Conservation (phyloP, 75 land plant species). For the Sequoia sempervirens region DNA sequence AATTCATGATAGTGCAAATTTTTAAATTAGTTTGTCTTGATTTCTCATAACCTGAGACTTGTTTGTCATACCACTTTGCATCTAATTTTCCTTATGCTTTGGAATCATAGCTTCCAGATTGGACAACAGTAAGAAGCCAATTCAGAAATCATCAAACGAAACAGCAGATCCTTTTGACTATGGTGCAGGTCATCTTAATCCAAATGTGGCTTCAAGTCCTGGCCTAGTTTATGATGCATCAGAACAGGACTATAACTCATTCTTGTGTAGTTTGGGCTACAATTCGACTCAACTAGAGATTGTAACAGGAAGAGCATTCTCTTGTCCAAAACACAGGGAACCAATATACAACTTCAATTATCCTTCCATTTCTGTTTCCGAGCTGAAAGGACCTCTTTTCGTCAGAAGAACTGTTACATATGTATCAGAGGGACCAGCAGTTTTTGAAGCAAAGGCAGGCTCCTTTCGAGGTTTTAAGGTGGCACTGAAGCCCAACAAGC, state of each 20-base stretch:
- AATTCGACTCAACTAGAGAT: conserved; percentile 16
- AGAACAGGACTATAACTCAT: conserved; percentile 26
- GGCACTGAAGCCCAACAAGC: conserved; percentile 26
- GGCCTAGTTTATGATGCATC: conserved; percentile 50
- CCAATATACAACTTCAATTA: conserved; percentile 48
- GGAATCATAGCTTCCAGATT: conserved; percentile 24
- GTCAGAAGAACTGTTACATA: conserved; percentile 52
- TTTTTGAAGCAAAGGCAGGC: conserved; percentile 23
- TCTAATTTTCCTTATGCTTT: not conserved
- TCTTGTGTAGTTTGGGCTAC: conserved; percentile 37
- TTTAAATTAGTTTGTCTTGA: no score
- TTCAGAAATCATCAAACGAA: conserved; percentile 8
- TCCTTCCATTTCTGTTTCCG: conserved; percentile 54
- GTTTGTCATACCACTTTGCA: not conserved
- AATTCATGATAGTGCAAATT: no score
- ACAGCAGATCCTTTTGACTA: conserved; percentile 41
- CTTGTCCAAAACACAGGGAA: not conserved
- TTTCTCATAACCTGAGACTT: no score
- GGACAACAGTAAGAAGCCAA: conserved; percentile 31
- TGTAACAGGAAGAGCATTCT: conserved; percentile 10
- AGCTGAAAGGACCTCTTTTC: conserved; percentile 12
- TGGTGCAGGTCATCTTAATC: conserved; percentile 56
- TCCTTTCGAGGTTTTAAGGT: conserved; percentile 33
- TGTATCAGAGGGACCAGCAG: conserved; percentile 37
- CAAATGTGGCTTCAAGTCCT: conserved; percentile 47